Evolutionary conservation across 2,329 filamentous ascomycete genomes (phyloP), one percentile per base, ranked within the genome.

Genomic region (Fusarium robinianum): DNA sequence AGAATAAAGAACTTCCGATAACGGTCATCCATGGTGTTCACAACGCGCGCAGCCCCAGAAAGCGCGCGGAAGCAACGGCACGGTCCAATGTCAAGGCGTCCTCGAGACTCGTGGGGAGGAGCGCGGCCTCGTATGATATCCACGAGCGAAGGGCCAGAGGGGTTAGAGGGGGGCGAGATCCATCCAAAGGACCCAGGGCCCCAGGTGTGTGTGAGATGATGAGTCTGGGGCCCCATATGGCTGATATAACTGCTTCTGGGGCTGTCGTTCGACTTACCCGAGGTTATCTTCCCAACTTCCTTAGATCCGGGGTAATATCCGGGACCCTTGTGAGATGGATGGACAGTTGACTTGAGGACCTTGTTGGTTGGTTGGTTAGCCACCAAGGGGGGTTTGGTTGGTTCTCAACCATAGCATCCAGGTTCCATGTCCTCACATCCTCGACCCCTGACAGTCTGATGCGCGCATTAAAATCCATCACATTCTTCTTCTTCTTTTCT

Each of bases 221-320:
- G 25, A 41, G 31, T 49, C 42, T 41, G 46, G 50, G 50, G 46
- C 50, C 41, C 49, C 41, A 31, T 49, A 46, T 37, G 37, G 46
- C 29, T 52, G 36, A 42, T 36, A 46, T 46, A 41, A 32, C 40
- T 41, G 12, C 18, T 45, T 51, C 46, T 39, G 45, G 44, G 36
- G 32, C 17, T 27, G 18, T 26, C n/a, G 15, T 21, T 15, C 16
- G 17, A 19, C 17, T 41, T 41, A 41, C 32, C 50, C 50, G 39
- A 53, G 47, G 46, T 35, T 37, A 50, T 38, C 18, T 45, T 29
- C 26, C 8, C 16, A 43, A 30, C 24, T 10, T 45, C 50, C 50
- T 33, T 38, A 29, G 41, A 48, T 53, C 50, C 47, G 50, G 50
- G 50, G 50, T 51, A 51, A 37, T 39, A 31, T 35, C 37, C 42